Evolutionary conservation across 176 grass and related monocot species (phyloP), one percentile per base, ranked within the genome.

Genomic region (Hordeum marinum): DNA sequence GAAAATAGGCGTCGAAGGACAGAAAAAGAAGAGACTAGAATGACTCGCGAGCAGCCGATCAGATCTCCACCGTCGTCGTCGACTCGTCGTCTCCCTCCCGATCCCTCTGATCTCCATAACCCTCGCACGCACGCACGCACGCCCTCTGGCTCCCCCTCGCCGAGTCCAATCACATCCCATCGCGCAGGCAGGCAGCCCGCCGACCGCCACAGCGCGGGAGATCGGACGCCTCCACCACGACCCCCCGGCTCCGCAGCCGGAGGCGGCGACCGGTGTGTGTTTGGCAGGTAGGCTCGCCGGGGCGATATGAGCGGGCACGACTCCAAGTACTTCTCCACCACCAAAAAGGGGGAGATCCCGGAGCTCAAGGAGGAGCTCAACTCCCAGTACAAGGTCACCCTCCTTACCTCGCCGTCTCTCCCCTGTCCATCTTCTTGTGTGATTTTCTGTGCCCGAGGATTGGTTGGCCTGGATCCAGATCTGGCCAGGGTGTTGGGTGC

Each of bases 361-460:
- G 93, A 99, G 86, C 94, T 99, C 82, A 99, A 99, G 90, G 97
- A 99, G 89, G 97, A 99, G 92, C 97, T 99, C 88, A 99, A 99
- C 92, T 99, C 97, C 85, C 97, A 99, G 86, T 99, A 96, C 90
- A 99, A 99, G 97, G 97, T 96, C 20, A 13, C 43, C 37, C 3
- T 21, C 42, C 39, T 20, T 6, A 12, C 37, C 58, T 42, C 42
- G 32, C 57, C 69, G 40, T 73, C 61, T 73, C 64, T 48, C 71
- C 58, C 21, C 11, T 64, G 11, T 29, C 20, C 13, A 31, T 76
- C 70, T 83, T 45, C 34, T 55, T 32, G 23, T 12, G 21, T 60
- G 54, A 55, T 59, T 32, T 57, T 32, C 71, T 32, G 40, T 37
- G 50, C 45, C 12, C 7, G 45, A 4, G 35, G 85, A 40, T 40